Evolutionary conservation across 345 rosid species (phyloP), one percentile per base, ranked within the genome.

Genomic region (Eutrema heterophyllum): DNA sequence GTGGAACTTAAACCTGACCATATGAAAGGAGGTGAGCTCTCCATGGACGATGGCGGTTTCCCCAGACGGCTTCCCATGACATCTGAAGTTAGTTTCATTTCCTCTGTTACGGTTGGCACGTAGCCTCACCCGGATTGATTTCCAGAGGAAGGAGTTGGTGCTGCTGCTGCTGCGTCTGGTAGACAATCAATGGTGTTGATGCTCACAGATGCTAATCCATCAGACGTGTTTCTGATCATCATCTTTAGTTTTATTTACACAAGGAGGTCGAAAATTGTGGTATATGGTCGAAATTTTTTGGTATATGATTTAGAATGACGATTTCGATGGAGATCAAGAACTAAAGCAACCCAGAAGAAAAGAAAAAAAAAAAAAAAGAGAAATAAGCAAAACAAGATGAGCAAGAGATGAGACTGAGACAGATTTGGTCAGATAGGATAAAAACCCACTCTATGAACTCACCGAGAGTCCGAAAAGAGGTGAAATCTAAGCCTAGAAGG

Each of bases 1-100:
- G 90, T 89, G 27, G 85, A 83, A 74, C 93, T 89, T 52, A 96
- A 80, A 43, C 90, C 97, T 46, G 88, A 85, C 99, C 98, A 95
- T 45, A 87, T 76, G 78, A 86, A 87, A 1, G 95, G 89, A 35
- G 86, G 75, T 36, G 80, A 86, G 46, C 86, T 85, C 72, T 84
- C 91, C 18, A 81, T 72, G 29, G 86, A 77, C 29, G 65, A 26
- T 21, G 84, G 58, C 29, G 83, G 61, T 60, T 81, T 86, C 9
- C 72, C 67, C 39, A 24, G 38, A 13, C 30, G 78, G 29, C 70
- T 74, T 66, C 75, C 82, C 67, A 56, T 77, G 29, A 75, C 78
- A 70, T 84, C 83, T 24, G 90, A 48, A 21, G 83, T 82, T 58
- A 82, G 66, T 78, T 88, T 89, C 75, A 75, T 74, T 52, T 86